Conservation (phyloP, 208 protist genomes). For the Polymyxa betae region DNA sequence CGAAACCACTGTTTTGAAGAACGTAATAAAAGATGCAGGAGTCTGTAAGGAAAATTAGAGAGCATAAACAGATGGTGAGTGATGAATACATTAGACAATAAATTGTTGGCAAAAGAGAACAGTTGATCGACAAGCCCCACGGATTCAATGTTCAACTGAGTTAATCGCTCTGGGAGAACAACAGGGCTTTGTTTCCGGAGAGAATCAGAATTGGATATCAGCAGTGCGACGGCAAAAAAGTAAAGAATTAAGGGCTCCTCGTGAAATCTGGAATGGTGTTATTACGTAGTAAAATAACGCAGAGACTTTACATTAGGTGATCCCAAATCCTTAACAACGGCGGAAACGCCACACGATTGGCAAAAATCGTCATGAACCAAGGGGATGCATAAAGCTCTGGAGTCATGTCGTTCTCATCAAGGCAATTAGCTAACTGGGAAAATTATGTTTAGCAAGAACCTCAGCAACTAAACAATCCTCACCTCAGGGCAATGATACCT, state of each 20-base stretch:
- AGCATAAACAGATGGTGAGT: background rate
- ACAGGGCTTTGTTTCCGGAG: background rate
- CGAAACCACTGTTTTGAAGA: background rate
- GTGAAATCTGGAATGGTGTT: background rate
- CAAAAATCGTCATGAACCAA: conserved; percentile 44
- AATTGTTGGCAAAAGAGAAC: background rate
- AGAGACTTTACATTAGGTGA: conserved; percentile 35
- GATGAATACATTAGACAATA: background rate
- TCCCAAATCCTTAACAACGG: background rate
- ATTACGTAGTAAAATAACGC: background rate
- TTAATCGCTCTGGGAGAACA: conserved; percentile 47
- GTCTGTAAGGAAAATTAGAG: background rate
- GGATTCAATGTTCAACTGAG: conserved; percentile 15
- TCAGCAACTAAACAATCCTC: too few species aligned
- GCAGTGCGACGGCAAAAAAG: conserved; percentile 12
- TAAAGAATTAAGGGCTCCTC: background rate
- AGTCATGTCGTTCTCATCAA: conserved; percentile 25
- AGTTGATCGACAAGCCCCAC: conserved; percentile 8
- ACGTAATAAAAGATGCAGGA: conserved; percentile 4
- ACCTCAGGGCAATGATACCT: conserved; percentile 29
- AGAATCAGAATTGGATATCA: conserved; percentile 28
- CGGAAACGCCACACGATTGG: conserved; percentile 21
- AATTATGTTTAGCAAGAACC: background rate
- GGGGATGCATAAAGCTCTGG: conserved; percentile 37
- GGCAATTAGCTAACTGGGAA: conserved; percentile 21